These are phyloP conservation scores for Paecilomyces sp. DNA, from an alignment of 2,329 filamentous ascomycete genomes.

Conservation along the genomic window DNA sequence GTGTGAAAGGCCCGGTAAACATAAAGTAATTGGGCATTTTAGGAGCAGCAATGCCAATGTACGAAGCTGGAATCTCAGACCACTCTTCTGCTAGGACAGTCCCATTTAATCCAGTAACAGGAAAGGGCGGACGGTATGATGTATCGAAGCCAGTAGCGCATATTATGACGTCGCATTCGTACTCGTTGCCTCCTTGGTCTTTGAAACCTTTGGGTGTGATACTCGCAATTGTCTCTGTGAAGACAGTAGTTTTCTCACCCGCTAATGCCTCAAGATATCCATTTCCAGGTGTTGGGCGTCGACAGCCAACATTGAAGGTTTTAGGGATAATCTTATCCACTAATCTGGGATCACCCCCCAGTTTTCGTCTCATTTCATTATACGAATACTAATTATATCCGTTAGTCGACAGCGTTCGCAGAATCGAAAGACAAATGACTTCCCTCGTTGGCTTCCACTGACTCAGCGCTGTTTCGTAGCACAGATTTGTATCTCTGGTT, in stretches of 20 bases:
- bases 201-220: slow-evolving; percentile 27
- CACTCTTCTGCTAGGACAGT: neutral
- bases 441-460: slow-evolving; percentile 3
- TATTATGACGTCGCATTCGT: slow-evolving; percentile 18
- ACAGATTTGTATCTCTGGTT: slow-evolving; percentile 31
- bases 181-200: slow-evolving; percentile 11
- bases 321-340: slow-evolving; percentile 40
- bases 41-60: neutral
- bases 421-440: neutral
- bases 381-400: neutral
- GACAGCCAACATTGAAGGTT: slow-evolving; percentile 36
- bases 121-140: slow-evolving; percentile 1
- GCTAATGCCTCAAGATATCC: slow-evolving; percentile 37
- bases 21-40: slow-evolving; percentile 35
- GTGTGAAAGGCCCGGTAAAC: slow-evolving; percentile 36
- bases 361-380: slow-evolving; percentile 29
- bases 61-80: neutral
- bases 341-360: slow-evolving; percentile 31
- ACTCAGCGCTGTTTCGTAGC: too few relatives aligned
- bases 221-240: slow-evolving; percentile 31
- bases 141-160: slow-evolving; percentile 19
- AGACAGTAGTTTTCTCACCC: slow-evolving; percentile 38
- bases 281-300: slow-evolving; percentile 34
- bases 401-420: neutral
- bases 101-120: neutral